Evolutionary conservation across 257 asterid species (phyloP), one percentile per base, ranked within the genome.

Genomic region (Euphrasia confusa): DNA sequence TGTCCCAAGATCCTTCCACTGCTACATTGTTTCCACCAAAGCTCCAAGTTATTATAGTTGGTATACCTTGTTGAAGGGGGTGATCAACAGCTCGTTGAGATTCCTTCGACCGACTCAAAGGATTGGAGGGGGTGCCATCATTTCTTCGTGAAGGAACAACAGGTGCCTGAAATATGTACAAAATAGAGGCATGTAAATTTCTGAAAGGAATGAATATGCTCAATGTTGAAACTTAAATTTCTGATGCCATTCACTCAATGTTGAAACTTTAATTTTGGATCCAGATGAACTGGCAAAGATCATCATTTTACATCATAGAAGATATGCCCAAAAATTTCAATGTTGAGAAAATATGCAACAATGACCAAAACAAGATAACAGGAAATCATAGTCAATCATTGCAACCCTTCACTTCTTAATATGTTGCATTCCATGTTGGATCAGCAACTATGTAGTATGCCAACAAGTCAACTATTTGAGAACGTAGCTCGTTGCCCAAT

Each of bases 1-100:
- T 86, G 76, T 91, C 96, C 98, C 98, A 91, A 55, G 96, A 91
- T 68, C 98, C 96, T 79, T 91, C 89, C 58, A 88, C 82, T 8
- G 82, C 81, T 68, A 91, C 96, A 32, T 48, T 77, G 72, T 80
- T 86, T 73, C 98, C 95, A 50, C 86, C 86, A 62, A 69, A 72
- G 68, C 79, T 67, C 90, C 90, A 83, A 39, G 83, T 80, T 54
- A 83, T 74, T 70, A 83, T 56, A 61, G 79, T 72, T 13, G 90
- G 86, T 56, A 78, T 68, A 48, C 90, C 86, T 76, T 65, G 76
- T 72, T 70, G 83, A 15, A 11, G 54, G 17, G 84, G 67, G 37
- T 40, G 71, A 72, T 70, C 80, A 52, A 42, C 74, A 65, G 65
- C 66, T 60, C 74, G 68, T 45, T 50, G 73, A 60, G 71, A 58